phyloP scores from a whole-genome alignment of 805 yeast genomes.

The Maudiozyma serrabonitensis region DNA sequence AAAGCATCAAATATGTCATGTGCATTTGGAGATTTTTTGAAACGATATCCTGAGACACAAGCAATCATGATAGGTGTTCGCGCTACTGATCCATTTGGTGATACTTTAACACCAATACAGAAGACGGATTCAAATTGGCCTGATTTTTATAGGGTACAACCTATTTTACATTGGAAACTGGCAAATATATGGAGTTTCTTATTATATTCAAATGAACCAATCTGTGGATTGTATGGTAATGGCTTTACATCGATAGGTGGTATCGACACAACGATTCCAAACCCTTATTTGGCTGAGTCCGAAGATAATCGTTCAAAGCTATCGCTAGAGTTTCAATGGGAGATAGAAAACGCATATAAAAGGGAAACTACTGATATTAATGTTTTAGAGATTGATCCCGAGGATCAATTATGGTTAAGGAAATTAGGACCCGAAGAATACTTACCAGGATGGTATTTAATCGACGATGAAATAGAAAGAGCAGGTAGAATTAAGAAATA shows the following conservation, averaged over 20 bases:
- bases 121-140: conserved; percentile 91
- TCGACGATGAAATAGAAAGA: conserved; percentile 25
- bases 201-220: conserved; percentile 44
- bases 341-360: conserved; percentile 15
- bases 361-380: conserved; percentile 2
- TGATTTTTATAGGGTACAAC: conserved; percentile 69
- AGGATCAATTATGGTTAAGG: conserved; percentile 7
- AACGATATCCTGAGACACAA: conserved; percentile 41
- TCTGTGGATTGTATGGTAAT: conserved; percentile 65
- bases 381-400: conserved; percentile 6
- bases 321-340: conserved; percentile 19
- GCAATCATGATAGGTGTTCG: conserved; percentile 85
- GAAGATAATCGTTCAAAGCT: neutral
- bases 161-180: conserved; percentile 81
- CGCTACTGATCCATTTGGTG: conserved; percentile 78
- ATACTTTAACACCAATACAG: conserved; percentile 47
- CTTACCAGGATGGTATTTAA: conserved; percentile 29
- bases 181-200: conserved; percentile 81
- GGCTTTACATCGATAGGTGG: conserved; percentile 94
- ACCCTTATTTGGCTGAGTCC: conserved; percentile 43
- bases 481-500: conserved; percentile 22
- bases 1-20: conserved; percentile 36
- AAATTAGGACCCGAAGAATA: neutral
- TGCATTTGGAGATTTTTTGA: conserved; percentile 61
- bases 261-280: conserved; percentile 53